Conservation (phyloP, 106 monocot genomes). For the Chionographis japonica region DNA sequence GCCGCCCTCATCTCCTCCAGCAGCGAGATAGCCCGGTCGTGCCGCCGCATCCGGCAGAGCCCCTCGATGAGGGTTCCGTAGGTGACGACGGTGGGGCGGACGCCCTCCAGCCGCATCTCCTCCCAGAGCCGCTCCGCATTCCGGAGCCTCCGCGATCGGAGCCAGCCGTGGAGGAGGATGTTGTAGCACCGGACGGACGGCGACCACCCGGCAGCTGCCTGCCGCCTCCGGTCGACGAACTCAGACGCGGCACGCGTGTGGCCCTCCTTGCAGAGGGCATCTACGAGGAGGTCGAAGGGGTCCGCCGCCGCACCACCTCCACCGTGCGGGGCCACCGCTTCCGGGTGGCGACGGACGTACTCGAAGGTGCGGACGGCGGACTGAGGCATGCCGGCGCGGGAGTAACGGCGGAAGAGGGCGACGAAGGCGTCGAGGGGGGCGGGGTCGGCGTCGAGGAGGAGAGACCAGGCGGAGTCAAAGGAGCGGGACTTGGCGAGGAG, state of each 20-base stretch:
- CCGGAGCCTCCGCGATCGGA: conserved; percentile 36
- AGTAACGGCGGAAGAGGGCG: conserved; percentile 61
- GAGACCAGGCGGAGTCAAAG: conserved; percentile 49
- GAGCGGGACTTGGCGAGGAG: conserved; percentile 27
- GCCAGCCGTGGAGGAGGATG: conserved; percentile 75
- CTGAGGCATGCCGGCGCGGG: conserved; percentile 37
- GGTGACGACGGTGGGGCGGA: conserved; percentile 58
- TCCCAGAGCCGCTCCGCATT: conserved; percentile 52
- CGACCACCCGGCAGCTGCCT: conserved; percentile 4
- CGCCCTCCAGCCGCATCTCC: conserved; percentile 35
- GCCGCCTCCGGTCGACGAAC: conserved; percentile 6
- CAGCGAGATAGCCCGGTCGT: conserved; percentile 40
- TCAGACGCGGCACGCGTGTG: conserved; percentile 42
- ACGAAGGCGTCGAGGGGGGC: conserved; percentile 29
- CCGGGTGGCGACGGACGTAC: conserved; percentile 11
- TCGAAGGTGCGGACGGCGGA: conserved; percentile 50
- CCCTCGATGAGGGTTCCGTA: conserved; percentile 76
- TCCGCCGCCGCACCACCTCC: not conserved
- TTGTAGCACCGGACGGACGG: conserved; percentile 53
- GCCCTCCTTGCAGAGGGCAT: conserved; percentile 78
- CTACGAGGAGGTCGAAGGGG: conserved; percentile 46
- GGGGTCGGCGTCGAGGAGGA: conserved; percentile 34
- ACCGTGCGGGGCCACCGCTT: not conserved
- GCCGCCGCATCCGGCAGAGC: conserved; percentile 51
- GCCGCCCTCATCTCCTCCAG: conserved; percentile 54